Conservation (phyloP, 2,329 filamentous ascomycete species). For the Graphium sp. region DNA sequence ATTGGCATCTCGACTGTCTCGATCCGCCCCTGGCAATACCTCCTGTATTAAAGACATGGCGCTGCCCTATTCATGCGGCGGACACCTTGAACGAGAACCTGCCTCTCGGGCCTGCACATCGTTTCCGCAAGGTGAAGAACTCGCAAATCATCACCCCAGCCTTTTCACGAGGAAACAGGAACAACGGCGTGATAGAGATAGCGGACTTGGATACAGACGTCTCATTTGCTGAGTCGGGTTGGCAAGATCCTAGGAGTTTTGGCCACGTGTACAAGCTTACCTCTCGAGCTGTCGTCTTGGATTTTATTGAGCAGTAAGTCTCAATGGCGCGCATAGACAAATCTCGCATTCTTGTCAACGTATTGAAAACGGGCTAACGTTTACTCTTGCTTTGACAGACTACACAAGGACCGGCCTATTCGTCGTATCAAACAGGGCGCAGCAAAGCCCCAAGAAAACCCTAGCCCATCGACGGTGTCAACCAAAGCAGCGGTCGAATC, state of each 20-base stretch:
- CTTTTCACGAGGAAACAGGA: slow-evolving; percentile 46
- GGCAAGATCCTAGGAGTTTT: slow-evolving; percentile 41
- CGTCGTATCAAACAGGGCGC: no score
- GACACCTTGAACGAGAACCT: slow-evolving; percentile 50
- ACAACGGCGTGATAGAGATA: slow-evolving; percentile 58
- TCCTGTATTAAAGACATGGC: slow-evolving; percentile 64
- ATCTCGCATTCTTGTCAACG: no score
- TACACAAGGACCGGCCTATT: no score
- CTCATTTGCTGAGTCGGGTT: slow-evolving; percentile 33
- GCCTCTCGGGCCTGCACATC: slow-evolving; percentile 40
- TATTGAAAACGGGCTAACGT: no score
- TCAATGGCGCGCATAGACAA: no score
- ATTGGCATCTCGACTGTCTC: slow-evolving; percentile 88
- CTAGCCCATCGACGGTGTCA: no score
- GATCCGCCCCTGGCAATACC: slow-evolving; percentile 70
- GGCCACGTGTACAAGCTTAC: slow-evolving; percentile 50
- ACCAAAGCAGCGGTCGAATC: no score
- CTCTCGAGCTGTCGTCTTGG: slow-evolving; percentile 46
- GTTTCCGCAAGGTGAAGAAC: slow-evolving; percentile 42
- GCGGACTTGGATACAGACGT: slow-evolving; percentile 43
- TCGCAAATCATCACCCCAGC: slow-evolving; percentile 31
- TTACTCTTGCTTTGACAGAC: no score
- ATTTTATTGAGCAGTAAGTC: slow-evolving; percentile 53
- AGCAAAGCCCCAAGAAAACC: no score
- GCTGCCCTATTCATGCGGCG: slow-evolving; percentile 75